phyloP scores from a whole-genome alignment of 2,329 filamentous ascomycete species.

The Penicillium sp. region DNA sequence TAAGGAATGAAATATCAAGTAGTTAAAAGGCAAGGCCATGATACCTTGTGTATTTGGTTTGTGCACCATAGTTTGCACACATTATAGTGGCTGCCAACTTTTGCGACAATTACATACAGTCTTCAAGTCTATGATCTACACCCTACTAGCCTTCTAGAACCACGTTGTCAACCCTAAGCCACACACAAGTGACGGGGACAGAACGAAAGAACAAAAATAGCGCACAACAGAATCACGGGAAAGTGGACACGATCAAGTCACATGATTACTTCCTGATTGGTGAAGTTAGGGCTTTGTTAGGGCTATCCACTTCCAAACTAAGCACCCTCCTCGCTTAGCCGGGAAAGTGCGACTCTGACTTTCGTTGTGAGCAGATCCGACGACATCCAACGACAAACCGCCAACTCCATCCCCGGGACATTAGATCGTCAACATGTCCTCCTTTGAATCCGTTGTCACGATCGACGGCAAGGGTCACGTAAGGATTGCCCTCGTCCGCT shows the following conservation, averaged over 20 bases:
- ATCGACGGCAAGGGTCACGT: conserved; percentile 92
- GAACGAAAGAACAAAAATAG: neutral
- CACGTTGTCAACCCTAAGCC: neutral
- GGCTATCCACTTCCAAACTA: conserved; percentile 36
- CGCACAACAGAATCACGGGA: neutral
- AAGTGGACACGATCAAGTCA: neutral
- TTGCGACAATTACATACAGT: neutral
- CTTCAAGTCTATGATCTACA: neutral
- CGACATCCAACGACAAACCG: conserved; percentile 47
- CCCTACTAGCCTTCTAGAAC: neutral
- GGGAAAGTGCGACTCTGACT: conserved; percentile 32
- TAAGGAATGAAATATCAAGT: too few species aligned
- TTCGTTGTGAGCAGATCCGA: conserved; percentile 45
- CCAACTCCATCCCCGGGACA: conserved; percentile 46
- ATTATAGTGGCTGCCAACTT: neutral
- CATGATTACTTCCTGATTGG: conserved; percentile 19
- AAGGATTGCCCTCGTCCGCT: neutral
- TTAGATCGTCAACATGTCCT: conserved; percentile 60
- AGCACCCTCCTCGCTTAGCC: conserved; percentile 40
- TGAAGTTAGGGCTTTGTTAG: conserved; percentile 30
- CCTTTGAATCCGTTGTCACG: conserved; percentile 75
- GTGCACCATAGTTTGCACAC: too few species aligned
- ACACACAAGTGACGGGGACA: neutral
- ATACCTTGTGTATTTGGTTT: too few species aligned
- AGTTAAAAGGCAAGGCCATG: too few species aligned